Evolutionary conservation across 2,329 filamentous ascomycete genomes (phyloP).

Genomic region (Colletotrichum zoysiae): DNA sequence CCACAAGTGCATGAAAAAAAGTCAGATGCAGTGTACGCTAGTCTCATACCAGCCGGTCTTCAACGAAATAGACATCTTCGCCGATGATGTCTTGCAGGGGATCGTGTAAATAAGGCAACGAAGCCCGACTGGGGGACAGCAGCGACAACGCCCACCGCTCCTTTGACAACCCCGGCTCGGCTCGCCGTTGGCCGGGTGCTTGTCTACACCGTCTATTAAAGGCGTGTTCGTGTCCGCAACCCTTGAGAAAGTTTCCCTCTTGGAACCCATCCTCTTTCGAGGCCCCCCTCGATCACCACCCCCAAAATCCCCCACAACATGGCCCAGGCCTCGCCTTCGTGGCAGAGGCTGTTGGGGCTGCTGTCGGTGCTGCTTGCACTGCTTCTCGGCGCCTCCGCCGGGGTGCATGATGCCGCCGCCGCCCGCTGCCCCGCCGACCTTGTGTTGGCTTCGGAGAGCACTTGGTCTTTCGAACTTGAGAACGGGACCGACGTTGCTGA

Average conservation of each 20-base stretch:
- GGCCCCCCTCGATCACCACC: constrained; percentile 36
- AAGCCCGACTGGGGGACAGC: constrained; percentile 29
- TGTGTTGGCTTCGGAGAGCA: constrained; percentile 26
- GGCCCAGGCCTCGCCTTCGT: constrained; percentile 39
- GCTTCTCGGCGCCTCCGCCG: constrained; percentile 34
- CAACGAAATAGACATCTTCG: constrained; percentile 21
- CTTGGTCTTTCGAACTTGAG: constrained; percentile 28
- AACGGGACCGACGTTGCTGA: constrained; percentile 39
- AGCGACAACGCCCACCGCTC: constrained; percentile 29
- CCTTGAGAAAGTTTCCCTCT: constrained; percentile 17
- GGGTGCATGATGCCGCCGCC: constrained; percentile 32
- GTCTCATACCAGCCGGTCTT: constrained; percentile 19
- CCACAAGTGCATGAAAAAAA: constrained; percentile 25
- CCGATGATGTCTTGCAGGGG: constrained; percentile 9
- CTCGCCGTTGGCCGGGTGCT: constrained; percentile 30
- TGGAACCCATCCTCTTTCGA: constrained; percentile 40
- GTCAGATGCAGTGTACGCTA: constrained; percentile 19
- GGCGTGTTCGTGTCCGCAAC: constrained; percentile 16
- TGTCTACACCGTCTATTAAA: constrained; percentile 34
- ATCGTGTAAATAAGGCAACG: constrained; percentile 7
- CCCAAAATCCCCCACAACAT: constrained; percentile 16
- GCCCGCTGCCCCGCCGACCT: constrained; percentile 28
- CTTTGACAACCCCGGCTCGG: constrained; percentile 14
- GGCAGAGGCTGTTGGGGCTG: constrained; percentile 40
- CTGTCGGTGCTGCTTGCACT: constrained; percentile 39